These are phyloP conservation scores for Haplographium delicatum DNA, from an alignment of 495 filamentous ascomycete genomes.

Conservation along the genomic window DNA sequence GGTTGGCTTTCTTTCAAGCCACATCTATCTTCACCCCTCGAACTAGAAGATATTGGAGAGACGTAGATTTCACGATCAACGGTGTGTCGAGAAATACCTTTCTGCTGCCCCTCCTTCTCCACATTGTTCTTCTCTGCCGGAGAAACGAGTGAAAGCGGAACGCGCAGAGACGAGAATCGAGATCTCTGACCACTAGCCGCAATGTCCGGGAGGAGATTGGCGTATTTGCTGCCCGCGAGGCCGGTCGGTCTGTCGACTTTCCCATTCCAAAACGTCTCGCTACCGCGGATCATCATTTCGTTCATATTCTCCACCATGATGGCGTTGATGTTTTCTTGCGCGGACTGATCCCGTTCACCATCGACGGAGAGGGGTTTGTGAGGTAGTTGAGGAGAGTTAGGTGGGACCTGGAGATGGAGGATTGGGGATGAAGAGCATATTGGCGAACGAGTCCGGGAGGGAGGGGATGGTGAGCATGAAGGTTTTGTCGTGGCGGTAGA, in stretches of 20 bases:
- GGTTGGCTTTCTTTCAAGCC: no score
- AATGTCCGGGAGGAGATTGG: background rate
- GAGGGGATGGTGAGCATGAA: background rate
- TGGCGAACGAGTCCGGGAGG: background rate
- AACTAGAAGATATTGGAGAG: no score
- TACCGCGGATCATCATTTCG: background rate
- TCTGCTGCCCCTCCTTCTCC: background rate
- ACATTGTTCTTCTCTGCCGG: background rate
- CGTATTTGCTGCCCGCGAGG: slow-evolving; percentile 4
- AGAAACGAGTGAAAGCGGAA: background rate
- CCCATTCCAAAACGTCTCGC: background rate
- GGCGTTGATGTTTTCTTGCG: background rate
- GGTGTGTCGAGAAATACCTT: background rate
- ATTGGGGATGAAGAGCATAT: background rate
- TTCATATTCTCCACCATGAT: background rate
- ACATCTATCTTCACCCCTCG: no score
- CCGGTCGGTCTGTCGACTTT: background rate
- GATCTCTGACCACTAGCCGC: background rate
- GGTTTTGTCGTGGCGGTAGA: no score
- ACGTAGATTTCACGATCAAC: background rate
- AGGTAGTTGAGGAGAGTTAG: background rate
- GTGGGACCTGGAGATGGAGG: background rate
- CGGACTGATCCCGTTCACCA: background rate
- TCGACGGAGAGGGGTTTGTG: background rate
- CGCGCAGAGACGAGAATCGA: background rate